A percentile compares a stretch with the other conserved stretches of the same genome.
These are phyloP conservation scores for Arthrobotrys sinensis DNA, from an alignment of 2,329 filamentous ascomycete species.

Conservation along the genomic window DNA sequence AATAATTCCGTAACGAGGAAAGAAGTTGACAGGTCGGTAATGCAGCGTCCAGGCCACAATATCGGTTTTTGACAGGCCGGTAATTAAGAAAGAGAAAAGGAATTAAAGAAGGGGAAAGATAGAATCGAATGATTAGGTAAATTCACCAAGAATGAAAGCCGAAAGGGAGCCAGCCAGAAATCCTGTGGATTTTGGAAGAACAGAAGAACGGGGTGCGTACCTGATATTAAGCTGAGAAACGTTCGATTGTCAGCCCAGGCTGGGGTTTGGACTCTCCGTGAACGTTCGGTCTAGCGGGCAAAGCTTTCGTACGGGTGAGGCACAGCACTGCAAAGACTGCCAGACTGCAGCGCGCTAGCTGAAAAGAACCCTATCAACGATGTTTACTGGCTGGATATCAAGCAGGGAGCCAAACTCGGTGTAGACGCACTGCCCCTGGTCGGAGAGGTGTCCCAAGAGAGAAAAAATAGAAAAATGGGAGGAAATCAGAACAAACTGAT, in stretches of 20 bases:
- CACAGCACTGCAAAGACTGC: constrained; percentile 48
- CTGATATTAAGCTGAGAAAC: constrained; percentile 49
- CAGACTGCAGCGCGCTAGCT: constrained; percentile 58
- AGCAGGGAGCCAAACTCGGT: constrained; percentile 38
- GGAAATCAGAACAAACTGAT: constrained; percentile 8
- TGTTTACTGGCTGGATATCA: constrained; percentile 50
- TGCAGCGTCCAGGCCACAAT: constrained; percentile 30
- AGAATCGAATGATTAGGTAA: constrained; percentile 17
- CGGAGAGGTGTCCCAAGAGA: constrained; percentile 31
- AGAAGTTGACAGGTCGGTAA: constrained; percentile 27
- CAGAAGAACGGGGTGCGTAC: constrained; percentile 30
- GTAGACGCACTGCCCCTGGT: constrained; percentile 60
- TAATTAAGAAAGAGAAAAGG: constrained; percentile 10
- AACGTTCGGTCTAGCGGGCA: constrained; percentile 36
- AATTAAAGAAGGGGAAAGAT: constrained; percentile 4
- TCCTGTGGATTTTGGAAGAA: constrained; percentile 33
- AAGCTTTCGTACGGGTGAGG: constrained; percentile 46
- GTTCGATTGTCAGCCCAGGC: constrained; percentile 37
- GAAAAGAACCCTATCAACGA: constrained; percentile 41
- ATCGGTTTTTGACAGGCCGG: constrained; percentile 12
- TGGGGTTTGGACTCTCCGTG: constrained; percentile 52
- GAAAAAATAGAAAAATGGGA: constrained; percentile 32
- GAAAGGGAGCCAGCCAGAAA: constrained; percentile 38
- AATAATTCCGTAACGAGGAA: constrained; percentile 18
- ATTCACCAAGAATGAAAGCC: background rate